A percentile compares a stretch with the other conserved stretches of the same genome.
Conservation (phyloP, 2,329 filamentous ascomycete genomes). For the Talaromyces sp. region DNA sequence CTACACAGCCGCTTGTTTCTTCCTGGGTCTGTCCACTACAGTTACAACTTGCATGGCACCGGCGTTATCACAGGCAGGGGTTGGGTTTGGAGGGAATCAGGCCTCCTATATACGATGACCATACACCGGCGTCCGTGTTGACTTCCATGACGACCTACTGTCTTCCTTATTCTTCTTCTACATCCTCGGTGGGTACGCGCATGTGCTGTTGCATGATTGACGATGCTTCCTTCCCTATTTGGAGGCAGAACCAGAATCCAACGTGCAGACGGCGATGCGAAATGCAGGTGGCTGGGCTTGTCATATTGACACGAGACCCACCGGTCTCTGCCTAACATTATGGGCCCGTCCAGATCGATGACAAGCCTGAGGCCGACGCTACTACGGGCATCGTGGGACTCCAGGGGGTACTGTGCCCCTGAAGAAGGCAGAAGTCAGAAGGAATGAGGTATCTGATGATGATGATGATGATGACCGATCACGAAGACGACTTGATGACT, state of each 20-base stretch:
- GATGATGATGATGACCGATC: slow-evolving; percentile 1
- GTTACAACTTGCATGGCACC: slow-evolving; percentile 28
- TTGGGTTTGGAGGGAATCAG: background rate
- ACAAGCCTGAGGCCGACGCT: background rate
- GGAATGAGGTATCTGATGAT: background rate
- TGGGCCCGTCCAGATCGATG: background rate
- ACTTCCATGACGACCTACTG: background rate
- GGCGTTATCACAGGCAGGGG: slow-evolving; percentile 28
- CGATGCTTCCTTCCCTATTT: background rate
- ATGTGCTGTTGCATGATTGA: background rate
- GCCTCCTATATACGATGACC: background rate
- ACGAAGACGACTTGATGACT: background rate
- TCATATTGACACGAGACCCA: background rate
- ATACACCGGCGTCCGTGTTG: background rate
- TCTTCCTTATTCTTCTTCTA: background rate
- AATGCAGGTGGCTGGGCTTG: background rate
- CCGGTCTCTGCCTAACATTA: background rate
- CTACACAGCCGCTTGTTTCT: slow-evolving; percentile 6
- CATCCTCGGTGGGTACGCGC: background rate
- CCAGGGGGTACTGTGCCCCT: background rate
- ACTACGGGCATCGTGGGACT: background rate
- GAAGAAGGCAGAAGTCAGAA: background rate
- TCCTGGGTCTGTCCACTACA: slow-evolving; percentile 11
- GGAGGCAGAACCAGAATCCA: background rate
- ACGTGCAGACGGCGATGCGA: background rate